Conservation (phyloP, 352 stramenopile species). For the Phytophthora constricta region DNA sequence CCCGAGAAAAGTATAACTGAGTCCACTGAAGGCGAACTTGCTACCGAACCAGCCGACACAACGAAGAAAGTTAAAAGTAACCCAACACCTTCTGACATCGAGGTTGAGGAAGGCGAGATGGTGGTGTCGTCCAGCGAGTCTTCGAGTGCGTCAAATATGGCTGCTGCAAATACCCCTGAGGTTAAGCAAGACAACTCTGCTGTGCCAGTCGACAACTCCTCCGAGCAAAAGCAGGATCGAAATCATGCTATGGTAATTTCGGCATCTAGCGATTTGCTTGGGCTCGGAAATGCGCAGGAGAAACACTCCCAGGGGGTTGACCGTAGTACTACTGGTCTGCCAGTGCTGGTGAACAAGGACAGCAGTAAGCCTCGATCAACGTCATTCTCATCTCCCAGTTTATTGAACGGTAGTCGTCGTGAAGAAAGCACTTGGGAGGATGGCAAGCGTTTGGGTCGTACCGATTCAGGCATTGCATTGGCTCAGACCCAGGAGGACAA, state of each 20-base stretch:
- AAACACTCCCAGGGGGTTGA: constrained; percentile 13
- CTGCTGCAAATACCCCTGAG: constrained; percentile 1
- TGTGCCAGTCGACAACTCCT: background rate
- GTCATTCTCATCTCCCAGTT: constrained; percentile 43
- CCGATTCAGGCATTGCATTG: constrained; percentile 9
- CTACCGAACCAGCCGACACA: background rate
- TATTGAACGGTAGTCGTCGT: constrained; percentile 7
- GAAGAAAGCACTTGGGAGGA: constrained; percentile 17
- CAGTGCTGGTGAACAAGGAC: constrained; percentile 10
- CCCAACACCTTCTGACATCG: background rate
- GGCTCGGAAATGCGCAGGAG: constrained; percentile 15
- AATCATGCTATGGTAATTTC: constrained; percentile 9
- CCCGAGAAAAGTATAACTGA: background rate
- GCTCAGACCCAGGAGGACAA: constrained; percentile 20
- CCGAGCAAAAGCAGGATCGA: background rate
- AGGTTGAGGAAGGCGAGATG: constrained; percentile 42
- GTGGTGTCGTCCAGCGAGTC: constrained; percentile 16
- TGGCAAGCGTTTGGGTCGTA: constrained; percentile 4
- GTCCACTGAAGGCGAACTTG: background rate
- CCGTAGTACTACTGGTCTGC: background rate
- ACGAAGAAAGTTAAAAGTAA: constrained; percentile 3
- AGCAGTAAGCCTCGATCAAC: constrained; percentile 42
- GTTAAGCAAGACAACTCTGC: background rate
- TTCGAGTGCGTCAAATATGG: background rate
- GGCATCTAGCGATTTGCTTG: background rate